These are phyloP conservation scores for Boletus vinaceobasis DNA, from an alignment of 768 basidiomycete genomes.

Conservation along the genomic window DNA sequence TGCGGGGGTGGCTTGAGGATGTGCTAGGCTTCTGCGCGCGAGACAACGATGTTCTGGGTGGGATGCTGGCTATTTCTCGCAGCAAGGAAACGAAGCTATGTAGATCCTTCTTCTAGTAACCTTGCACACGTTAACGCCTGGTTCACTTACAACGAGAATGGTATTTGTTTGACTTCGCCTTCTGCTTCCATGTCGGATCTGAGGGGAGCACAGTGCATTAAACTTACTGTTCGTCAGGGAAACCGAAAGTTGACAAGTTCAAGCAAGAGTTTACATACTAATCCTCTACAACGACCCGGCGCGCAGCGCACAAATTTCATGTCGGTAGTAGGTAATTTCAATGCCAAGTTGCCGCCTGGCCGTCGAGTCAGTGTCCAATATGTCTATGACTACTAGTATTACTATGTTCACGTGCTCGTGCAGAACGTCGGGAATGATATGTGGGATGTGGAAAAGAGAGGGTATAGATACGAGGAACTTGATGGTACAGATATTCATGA, in stretches of 20 bases:
- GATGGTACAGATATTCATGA: constrained; percentile 12
- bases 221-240: not conserved
- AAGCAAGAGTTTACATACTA: not conserved
- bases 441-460: constrained; percentile 7
- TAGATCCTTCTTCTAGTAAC: constrained; percentile 2
- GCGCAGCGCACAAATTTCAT: not conserved
- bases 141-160: constrained; percentile 44
- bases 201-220: not conserved
- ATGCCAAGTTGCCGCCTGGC: not conserved
- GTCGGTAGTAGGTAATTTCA: not conserved
- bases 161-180: constrained; percentile 22
- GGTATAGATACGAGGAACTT: constrained; percentile 28
- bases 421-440: constrained; percentile 13
- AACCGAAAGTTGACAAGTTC: not conserved
- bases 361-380: not conserved
- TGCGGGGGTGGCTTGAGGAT: constrained; percentile 29
- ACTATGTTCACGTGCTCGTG: not conserved
- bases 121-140: not conserved
- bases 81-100: constrained; percentile 50
- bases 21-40: constrained; percentile 5
- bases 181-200: constrained; percentile 12
- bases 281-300: not conserved
- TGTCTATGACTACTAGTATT: not conserved
- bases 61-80: constrained; percentile 39
- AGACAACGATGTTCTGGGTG: constrained; percentile 18